A percentile compares a stretch with the other conserved stretches of the same genome.
These are phyloP conservation scores for Cladobotryum mycophilum DNA, from an alignment of 2,329 filamentous ascomycete species.

Conservation along the genomic window DNA sequence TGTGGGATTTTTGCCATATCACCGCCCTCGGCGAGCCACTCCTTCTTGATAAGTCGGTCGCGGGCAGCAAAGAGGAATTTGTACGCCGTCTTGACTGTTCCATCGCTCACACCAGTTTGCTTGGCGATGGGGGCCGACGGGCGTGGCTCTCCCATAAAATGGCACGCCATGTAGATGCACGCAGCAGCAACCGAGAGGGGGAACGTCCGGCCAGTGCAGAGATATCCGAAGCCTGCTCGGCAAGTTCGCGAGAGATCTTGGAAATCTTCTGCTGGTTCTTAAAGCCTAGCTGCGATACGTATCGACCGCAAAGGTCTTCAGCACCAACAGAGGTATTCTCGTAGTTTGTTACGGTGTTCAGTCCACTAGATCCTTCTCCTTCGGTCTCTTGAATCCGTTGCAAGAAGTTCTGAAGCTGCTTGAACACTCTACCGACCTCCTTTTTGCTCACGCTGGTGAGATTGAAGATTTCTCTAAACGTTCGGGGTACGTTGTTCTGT, in stretches of 20 bases:
- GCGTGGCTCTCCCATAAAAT: slow-evolving; percentile 73
- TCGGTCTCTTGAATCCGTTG: slow-evolving; percentile 61
- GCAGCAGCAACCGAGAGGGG: slow-evolving; percentile 86
- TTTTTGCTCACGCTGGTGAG: slow-evolving; percentile 94
- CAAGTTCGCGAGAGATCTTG: slow-evolving; percentile 73
- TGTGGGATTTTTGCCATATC: slow-evolving; percentile 64
- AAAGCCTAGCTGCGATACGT: slow-evolving; percentile 74
- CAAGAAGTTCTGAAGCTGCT: slow-evolving; percentile 83
- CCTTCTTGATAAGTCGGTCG: slow-evolving; percentile 66
- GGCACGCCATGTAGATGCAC: slow-evolving; percentile 92
- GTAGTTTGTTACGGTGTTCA: slow-evolving; percentile 61
- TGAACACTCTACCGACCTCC: slow-evolving; percentile 95
- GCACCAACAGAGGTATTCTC: slow-evolving; percentile 73
- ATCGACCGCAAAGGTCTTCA: slow-evolving; percentile 79
- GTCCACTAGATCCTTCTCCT: slow-evolving; percentile 39
- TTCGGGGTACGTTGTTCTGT: slow-evolving; percentile 77
- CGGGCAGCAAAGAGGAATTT: slow-evolving; percentile 74
- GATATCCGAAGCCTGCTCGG: slow-evolving; percentile 68
- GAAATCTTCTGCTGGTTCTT: slow-evolving; percentile 67
- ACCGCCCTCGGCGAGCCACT: slow-evolving; percentile 68
- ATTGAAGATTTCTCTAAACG: slow-evolving; percentile 90
- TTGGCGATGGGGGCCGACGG: slow-evolving; percentile 79
- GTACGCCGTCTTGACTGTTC: slow-evolving; percentile 94
- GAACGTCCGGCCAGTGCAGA: slow-evolving; percentile 86
- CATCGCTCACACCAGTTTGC: slow-evolving; percentile 87